These are phyloP conservation scores for Mycena vitilis DNA, from an alignment of 768 basidiomycete species.

Conservation along the genomic window DNA sequence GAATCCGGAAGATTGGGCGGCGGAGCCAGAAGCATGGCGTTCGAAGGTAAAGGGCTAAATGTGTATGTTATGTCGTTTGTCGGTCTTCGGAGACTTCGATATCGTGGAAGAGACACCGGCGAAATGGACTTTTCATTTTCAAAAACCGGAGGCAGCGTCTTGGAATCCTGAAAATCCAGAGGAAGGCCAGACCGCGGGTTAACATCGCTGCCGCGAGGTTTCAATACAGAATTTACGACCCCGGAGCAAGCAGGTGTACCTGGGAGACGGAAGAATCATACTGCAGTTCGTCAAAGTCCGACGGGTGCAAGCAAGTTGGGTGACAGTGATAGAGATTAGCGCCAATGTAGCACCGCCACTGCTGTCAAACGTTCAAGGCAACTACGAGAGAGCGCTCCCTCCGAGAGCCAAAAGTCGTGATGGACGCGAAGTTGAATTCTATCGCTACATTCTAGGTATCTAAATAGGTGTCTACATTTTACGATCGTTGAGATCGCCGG, in stretches of 20 bases:
- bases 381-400: no score
- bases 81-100: constrained; percentile 44
- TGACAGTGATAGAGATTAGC: background rate
- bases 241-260: constrained; percentile 19
- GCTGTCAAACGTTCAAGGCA: background rate
- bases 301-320: no score
- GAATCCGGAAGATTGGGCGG: constrained; percentile 43
- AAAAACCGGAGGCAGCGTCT: constrained; percentile 4
- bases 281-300: background rate
- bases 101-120: constrained; percentile 34
- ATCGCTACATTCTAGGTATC: constrained; percentile 28
- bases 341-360: constrained; percentile 9
- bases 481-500: constrained; percentile 35
- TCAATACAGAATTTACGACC: no score
- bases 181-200: constrained; percentile 21
- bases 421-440: constrained; percentile 33
- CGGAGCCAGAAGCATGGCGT: constrained; percentile 53
- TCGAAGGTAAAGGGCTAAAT: constrained; percentile 51
- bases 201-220: constrained; percentile 10
- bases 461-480: constrained; percentile 22
- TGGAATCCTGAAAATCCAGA: constrained; percentile 15
- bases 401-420: no score
- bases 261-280: constrained; percentile 42
- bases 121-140: constrained; percentile 14
- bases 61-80: constrained; percentile 50